Conservation (phyloP, 2,329 filamentous ascomycete genomes). For the Paecilomyces formosus region DNA sequence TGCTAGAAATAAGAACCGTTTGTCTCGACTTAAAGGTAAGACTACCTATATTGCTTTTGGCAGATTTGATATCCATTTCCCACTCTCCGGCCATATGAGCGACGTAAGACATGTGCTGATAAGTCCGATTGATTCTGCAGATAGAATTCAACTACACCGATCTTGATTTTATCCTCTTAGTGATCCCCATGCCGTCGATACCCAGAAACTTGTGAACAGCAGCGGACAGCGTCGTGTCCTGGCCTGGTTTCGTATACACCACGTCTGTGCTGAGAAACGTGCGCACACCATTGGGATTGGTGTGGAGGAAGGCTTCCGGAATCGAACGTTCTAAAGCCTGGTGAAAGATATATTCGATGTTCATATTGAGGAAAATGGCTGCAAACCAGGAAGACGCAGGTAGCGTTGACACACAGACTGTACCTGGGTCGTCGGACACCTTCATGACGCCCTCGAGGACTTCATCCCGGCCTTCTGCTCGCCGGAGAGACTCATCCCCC, state of each 20-base stretch:
- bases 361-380: conserved; percentile 17
- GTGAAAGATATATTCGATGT: neutral
- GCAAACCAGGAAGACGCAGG: conserved; percentile 43
- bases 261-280: neutral
- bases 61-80: neutral
- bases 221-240: neutral
- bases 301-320: neutral
- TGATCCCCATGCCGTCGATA: neutral
- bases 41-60: neutral
- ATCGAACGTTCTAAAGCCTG: neutral
- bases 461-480: conserved; percentile 57
- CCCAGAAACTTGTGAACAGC: neutral
- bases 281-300: neutral
- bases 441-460: conserved; percentile 55
- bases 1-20: too few species aligned
- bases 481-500: conserved; percentile 60
- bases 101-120: neutral
- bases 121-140: neutral
- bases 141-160: neutral
- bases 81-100: neutral
- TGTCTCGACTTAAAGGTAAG: neutral
- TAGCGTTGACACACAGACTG: conserved; percentile 48
- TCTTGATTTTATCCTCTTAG: neutral
- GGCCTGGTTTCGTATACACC: neutral
- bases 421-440: conserved; percentile 65